Percentiles rank a stretch among this genome's conserved stretches.
Conservation (phyloP, 495 filamentous ascomycete species). For the Aspergillus ellipticus region DNA sequence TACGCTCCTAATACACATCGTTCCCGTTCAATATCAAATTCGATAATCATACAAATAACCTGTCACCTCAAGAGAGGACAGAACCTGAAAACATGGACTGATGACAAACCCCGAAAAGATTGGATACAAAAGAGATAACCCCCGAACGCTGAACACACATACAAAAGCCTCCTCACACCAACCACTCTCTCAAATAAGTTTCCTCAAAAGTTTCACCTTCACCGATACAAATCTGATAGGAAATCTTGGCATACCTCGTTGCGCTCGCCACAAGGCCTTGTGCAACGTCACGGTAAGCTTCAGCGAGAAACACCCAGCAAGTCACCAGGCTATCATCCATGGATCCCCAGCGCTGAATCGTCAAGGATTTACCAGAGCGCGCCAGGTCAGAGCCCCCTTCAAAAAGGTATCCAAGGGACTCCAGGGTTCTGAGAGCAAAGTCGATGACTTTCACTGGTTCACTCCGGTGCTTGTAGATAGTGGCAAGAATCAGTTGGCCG, state of each 20-base stretch:
- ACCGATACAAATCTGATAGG: slow-evolving; percentile 38
- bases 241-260: slow-evolving; percentile 29
- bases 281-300: slow-evolving; percentile 25
- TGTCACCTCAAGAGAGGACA: too few species aligned
- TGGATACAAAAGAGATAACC: too few species aligned
- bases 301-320: slow-evolving; percentile 33
- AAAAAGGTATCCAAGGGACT: slow-evolving; percentile 41
- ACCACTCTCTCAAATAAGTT: slow-evolving; percentile 9
- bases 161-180: too few species aligned
- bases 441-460: slow-evolving; percentile 29
- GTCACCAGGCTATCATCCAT: slow-evolving; percentile 24
- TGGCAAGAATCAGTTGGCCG: too few species aligned
- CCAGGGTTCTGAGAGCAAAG: slow-evolving; percentile 26
- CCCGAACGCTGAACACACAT: too few species aligned
- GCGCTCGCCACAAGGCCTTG: slow-evolving; percentile 25
- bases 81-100: too few species aligned
- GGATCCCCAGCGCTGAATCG: slow-evolving; percentile 43
- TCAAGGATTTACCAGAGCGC: slow-evolving; percentile 12
- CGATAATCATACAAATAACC: too few species aligned
- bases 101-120: too few species aligned
- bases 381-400: slow-evolving; percentile 23
- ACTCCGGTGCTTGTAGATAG: too few species aligned
- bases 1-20: too few species aligned
- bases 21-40: too few species aligned
- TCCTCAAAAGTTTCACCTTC: slow-evolving; percentile 41